Evolutionary conservation across 371 early-diverging fungal genomes (phyloP).

Genomic region (Rhizopus arrhizus): DNA sequence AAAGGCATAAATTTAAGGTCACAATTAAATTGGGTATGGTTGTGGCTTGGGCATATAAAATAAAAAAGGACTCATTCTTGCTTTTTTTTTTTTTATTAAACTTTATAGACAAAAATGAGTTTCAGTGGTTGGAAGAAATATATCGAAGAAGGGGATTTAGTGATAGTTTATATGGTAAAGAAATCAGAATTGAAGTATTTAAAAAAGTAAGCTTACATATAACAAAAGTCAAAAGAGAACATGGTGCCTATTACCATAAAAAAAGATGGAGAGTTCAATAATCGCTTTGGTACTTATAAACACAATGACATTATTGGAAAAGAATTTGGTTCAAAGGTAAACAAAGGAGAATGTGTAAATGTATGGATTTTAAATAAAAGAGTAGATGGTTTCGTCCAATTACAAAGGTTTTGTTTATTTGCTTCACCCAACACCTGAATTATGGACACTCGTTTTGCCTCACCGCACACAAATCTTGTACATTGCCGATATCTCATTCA

Average conservation of each 20-base stretch:
- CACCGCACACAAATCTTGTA: constrained; percentile 97
- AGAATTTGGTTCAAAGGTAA: constrained; percentile 79
- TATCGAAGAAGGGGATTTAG: constrained; percentile 67
- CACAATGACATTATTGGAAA: constrained; percentile 86
- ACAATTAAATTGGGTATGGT: too few relatives aligned
- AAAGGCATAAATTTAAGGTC: neutral
- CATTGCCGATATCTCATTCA: constrained; percentile 89
- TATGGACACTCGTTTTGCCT: constrained; percentile 91
- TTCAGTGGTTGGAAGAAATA: constrained; percentile 53
- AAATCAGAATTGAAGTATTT: neutral
- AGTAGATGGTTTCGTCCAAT: constrained; percentile 67
- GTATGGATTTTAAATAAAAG: too few relatives aligned
- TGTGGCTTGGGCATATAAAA: constrained; percentile 8
- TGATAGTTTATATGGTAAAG: constrained; percentile 62
- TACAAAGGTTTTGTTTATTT: constrained; percentile 85
- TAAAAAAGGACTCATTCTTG: neutral
- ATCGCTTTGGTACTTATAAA: constrained; percentile 75
- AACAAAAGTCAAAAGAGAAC: constrained; percentile 61
- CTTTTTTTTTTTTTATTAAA: constrained; percentile 5
- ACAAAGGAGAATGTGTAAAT: neutral
- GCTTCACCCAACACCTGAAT: constrained; percentile 91
- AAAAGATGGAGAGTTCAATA: constrained; percentile 63
- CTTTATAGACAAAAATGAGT: constrained; percentile 32
- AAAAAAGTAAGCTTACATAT: neutral
- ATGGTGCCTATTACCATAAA: constrained; percentile 65